phyloP scores from a whole-genome alignment of 257 asterid species.

The Scutellaria minor region DNA sequence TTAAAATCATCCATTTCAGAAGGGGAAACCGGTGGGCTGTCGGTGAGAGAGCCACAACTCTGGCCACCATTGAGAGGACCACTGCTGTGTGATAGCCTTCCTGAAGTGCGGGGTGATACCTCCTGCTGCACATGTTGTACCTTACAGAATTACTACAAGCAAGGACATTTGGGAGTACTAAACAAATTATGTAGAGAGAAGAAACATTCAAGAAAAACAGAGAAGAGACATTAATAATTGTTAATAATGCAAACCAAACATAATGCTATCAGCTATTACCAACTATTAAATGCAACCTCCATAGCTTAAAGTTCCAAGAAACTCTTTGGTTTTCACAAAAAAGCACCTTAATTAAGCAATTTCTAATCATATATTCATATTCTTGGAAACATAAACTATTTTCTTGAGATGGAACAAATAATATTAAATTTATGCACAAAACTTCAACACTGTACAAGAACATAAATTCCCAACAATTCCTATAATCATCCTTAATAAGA shows the following conservation, averaged over 20 bases:
- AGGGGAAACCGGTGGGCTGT: constrained; percentile 97
- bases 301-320: constrained; percentile 52
- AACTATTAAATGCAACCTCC: constrained; percentile 36
- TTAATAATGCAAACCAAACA: constrained; percentile 42
- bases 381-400: no score
- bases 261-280: constrained; percentile 31
- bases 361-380: no score
- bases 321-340: constrained; percentile 46
- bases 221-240: constrained; percentile 29
- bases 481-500: neutral
- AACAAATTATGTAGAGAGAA: neutral
- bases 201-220: constrained; percentile 21
- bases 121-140: constrained; percentile 75
- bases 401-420: no score
- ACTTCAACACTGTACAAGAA: neutral
- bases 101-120: constrained; percentile 97
- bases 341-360: constrained; percentile 31
- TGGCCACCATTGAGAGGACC: constrained; percentile 87
- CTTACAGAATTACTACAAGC: constrained; percentile 15
- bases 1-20: constrained; percentile 79
- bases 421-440: neutral
- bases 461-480: constrained; percentile 21
- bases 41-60: constrained; percentile 82
- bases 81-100: constrained; percentile 96
- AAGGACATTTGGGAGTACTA: constrained; percentile 1